Base-by-base conservation (phyloP, 371 early-diverging fungal genomes). In the Saksenaea vasiformis region DNA sequence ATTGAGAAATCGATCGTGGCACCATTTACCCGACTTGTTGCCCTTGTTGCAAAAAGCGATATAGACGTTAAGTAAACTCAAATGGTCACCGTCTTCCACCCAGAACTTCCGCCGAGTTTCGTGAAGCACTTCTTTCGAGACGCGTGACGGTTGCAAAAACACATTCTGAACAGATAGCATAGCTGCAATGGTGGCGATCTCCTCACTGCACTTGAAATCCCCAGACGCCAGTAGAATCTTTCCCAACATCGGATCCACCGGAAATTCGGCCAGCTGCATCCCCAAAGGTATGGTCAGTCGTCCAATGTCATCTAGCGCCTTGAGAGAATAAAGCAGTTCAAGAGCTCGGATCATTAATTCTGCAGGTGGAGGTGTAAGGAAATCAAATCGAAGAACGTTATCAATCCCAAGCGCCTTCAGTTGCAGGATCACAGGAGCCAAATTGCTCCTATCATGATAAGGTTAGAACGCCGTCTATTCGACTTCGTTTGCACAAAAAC, bases 1-100 rank as follows among this genome's bases (percentile, higher is more conserved):
- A 69, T 92, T 92, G 28, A 93, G 73, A 60, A 83, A 84, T 54
- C 90, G 88, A 39, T 83, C 80, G 31, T 85, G 83, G 66, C 93
- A 93, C 93, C 93, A 95, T 62, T 84, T 83, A 3, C 86, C 81
- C 5, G 88, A 86, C 53, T 79, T 85, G 44, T 85, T 84, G 0
- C 85, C 84, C 13, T 79, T 75, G 9, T 79, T 78, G 13, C 88
- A 66, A 67, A 91, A 95, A 0, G 93, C 92, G 65, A 84, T 84
- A 73, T 88, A 95, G 0, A 92, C 93, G 65, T 93, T 92, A 19
- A 95, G 66, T 27, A 89, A 78, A 3, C 92, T 89, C 5, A 95
- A 70, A 69, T 90, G 92, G 60, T 95, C 95, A 2, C 94, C 94
- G 68, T 95, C 94, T 64, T 90, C 84, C 0, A 88, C 93, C 61